phyloP scores from a whole-genome alignment of 1,139 yeast genomes.

The Eremothecium sinecaudum region DNA sequence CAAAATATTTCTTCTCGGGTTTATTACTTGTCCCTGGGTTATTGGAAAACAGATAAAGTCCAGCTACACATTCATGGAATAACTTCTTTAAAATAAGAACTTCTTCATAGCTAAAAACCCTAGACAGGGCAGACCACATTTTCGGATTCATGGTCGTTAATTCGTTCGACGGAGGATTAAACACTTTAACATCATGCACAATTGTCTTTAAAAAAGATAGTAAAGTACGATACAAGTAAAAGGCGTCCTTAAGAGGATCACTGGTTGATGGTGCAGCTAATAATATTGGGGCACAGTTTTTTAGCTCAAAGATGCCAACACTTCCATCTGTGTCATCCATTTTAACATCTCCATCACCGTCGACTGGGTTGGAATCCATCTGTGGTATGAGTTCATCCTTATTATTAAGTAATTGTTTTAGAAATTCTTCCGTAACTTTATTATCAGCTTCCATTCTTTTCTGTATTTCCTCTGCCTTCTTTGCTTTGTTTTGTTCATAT shows the following conservation, averaged over 20 bases:
- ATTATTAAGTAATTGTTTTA: conserved; percentile 16
- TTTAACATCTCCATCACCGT: conserved; percentile 29
- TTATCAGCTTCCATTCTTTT: conserved; percentile 19
- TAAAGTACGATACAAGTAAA: conserved; percentile 76
- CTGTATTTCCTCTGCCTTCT: conserved; percentile 18
- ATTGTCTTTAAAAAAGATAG: conserved; percentile 87
- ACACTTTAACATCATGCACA: conserved; percentile 78
- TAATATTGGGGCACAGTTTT: conserved; percentile 40
- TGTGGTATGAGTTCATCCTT: conserved; percentile 6
- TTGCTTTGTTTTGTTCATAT: conserved; percentile 36
- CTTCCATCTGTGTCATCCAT: conserved; percentile 27
- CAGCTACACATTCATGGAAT: conserved; percentile 77
- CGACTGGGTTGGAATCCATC: conserved; percentile 3
- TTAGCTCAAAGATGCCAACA: conserved; percentile 41
- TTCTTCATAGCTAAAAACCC: conserved; percentile 76
- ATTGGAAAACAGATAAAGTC: conserved; percentile 64
- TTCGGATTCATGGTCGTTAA: conserved; percentile 54
- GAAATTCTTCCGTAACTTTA: conserved; percentile 23
- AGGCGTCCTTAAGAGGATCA: conserved; percentile 77
- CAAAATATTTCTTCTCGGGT: conserved; percentile 39
- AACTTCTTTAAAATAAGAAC: conserved; percentile 64
- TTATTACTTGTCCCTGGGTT: conserved; percentile 34
- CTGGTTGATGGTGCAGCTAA: conserved; percentile 37
- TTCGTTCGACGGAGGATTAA: conserved; percentile 78
- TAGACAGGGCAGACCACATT: conserved; percentile 83